Percentiles rank a stretch among this genome's conserved stretches.
Evolutionary conservation across 345 rosid genomes (phyloP).

Genomic region (Euphorbia lathyris): DNA sequence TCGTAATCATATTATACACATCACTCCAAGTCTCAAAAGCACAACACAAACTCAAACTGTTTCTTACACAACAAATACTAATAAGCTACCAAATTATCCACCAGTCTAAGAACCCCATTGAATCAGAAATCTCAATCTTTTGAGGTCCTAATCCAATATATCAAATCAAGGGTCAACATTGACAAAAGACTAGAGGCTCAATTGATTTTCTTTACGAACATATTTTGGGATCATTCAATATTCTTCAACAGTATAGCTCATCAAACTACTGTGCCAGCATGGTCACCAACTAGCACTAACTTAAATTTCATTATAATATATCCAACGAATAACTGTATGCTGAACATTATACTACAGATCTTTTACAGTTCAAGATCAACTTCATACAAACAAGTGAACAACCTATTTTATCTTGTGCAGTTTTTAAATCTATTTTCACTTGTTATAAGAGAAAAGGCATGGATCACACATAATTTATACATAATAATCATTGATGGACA

Average conservation of each 20-base stretch:
- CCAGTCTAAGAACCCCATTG: neutral
- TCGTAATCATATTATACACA: neutral
- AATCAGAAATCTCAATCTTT: neutral
- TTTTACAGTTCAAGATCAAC: conserved; percentile 4
- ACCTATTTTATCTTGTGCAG: neutral
- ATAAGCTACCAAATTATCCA: neutral
- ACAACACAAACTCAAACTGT: neutral
- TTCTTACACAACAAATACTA: neutral
- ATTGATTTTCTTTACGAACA: neutral
- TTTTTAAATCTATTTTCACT: conserved; percentile 7
- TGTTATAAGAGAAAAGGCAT: neutral
- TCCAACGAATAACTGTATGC: neutral
- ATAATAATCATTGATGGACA: neutral
- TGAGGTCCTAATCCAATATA: neutral
- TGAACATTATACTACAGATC: neutral
- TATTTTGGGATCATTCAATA: neutral
- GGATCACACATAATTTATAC: conserved; percentile 3
- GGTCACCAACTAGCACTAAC: neutral
- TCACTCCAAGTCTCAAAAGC: neutral
- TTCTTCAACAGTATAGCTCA: neutral
- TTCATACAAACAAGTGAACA: conserved; percentile 4
- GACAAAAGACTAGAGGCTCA: neutral
- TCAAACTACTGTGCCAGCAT: neutral
- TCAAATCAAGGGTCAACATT: neutral
- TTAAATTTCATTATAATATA: conserved; percentile 1